Conservation (phyloP, 2,329 filamentous ascomycete genomes). For the Aspergillus brasiliensis region DNA sequence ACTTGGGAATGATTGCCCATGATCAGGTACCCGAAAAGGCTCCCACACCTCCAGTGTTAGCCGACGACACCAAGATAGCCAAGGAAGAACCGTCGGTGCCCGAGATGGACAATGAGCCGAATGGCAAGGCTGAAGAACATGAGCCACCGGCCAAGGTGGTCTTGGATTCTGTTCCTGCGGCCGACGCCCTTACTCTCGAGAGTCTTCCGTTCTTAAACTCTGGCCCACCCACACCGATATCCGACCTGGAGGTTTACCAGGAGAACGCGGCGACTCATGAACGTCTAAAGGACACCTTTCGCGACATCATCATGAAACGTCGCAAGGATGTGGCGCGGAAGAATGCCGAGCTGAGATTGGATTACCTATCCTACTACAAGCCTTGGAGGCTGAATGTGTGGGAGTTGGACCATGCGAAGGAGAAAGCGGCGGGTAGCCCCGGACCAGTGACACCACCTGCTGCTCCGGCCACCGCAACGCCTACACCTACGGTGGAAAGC, state of each 20-base stretch:
- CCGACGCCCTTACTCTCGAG: constrained; percentile 41
- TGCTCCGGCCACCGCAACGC: constrained; percentile 32
- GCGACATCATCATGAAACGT: constrained; percentile 40
- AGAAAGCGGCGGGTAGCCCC: constrained; percentile 41
- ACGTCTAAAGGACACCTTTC: constrained; percentile 42
- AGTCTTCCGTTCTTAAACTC: constrained; percentile 49
- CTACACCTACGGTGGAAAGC: constrained; percentile 37
- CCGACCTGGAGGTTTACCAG: constrained; percentile 48
- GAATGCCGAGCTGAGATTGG: constrained; percentile 42
- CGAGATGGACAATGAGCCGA: constrained; percentile 16
- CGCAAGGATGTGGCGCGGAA: constrained; percentile 42
- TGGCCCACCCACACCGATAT: constrained; percentile 47
- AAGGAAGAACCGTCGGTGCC: constrained; percentile 9
- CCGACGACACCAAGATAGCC: not conserved
- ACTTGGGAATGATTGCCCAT: constrained; percentile 47
- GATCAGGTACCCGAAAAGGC: constrained; percentile 30
- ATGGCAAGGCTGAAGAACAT: constrained; percentile 18
- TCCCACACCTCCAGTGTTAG: constrained; percentile 7
- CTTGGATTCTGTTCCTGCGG: constrained; percentile 19
- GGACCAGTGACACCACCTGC: constrained; percentile 38
- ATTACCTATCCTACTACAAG: constrained; percentile 47
- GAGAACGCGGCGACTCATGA: constrained; percentile 44
- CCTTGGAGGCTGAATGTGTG: constrained; percentile 48
- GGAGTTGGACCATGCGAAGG: constrained; percentile 46
- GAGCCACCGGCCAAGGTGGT: constrained; percentile 16